A percentile compares a stretch with the other conserved stretches of the same genome.
Evolutionary conservation across 495 filamentous ascomycete species (phyloP).

Genomic region (Neurospora sp.): DNA sequence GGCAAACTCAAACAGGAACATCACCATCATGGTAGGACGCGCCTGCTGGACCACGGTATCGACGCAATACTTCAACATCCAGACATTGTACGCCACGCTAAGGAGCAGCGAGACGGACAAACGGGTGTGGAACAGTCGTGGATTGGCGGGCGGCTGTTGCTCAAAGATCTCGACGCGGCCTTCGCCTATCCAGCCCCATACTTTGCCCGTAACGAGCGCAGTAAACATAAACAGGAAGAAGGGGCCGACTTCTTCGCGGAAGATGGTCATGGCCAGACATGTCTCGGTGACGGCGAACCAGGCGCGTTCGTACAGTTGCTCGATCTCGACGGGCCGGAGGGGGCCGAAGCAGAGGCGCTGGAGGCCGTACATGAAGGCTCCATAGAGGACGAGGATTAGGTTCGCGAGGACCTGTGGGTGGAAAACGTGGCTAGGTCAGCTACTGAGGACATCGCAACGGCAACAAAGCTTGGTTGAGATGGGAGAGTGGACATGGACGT

Average conservation of each 20-base stretch:
- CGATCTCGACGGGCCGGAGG: slow-evolving; percentile 85
- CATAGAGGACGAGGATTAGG: slow-evolving; percentile 65
- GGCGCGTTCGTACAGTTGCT: slow-evolving; percentile 92
- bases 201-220: slow-evolving; percentile 80
- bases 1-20: slow-evolving; percentile 97
- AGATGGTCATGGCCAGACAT: slow-evolving; percentile 97
- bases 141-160: slow-evolving; percentile 88
- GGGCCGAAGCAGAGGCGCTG: slow-evolving; percentile 86
- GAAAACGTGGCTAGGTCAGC: not conserved
- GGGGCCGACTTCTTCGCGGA: slow-evolving; percentile 83
- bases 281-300: slow-evolving; percentile 98
- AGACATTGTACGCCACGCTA: slow-evolving; percentile 64
- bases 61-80: slow-evolving; percentile 70
- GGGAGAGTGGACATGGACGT: slow-evolving; percentile 9
- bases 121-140: slow-evolving; percentile 77
- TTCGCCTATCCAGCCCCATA: slow-evolving; percentile 97
- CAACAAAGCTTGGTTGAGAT: not conserved
- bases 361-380: slow-evolving; percentile 70
- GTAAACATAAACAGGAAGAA: slow-evolving; percentile 97
- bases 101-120: slow-evolving; percentile 68
- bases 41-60: slow-evolving; percentile 74
- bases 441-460: not conserved
- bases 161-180: slow-evolving; percentile 89
- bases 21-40: slow-evolving; percentile 97
- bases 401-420: slow-evolving; percentile 71